These are phyloP conservation scores for Lentinula lateritia DNA, from an alignment of 768 basidiomycete genomes.

Conservation along the genomic window DNA sequence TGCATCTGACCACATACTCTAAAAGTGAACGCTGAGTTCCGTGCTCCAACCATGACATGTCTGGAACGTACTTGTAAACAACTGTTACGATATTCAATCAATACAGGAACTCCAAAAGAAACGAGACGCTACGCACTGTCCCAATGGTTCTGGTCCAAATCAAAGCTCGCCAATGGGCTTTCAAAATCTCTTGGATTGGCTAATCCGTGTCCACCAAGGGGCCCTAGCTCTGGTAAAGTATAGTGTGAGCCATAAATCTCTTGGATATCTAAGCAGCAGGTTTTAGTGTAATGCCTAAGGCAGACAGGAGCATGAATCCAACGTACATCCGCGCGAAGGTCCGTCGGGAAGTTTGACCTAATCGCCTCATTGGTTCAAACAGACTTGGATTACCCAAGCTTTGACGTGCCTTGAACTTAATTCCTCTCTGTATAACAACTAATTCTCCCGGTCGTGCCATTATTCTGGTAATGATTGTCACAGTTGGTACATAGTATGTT, in stretches of 20 bases:
- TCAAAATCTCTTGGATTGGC: constrained; percentile 65
- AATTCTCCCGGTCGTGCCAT: constrained; percentile 64
- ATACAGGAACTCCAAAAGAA: neutral
- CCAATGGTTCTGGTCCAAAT: constrained; percentile 59
- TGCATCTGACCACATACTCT: constrained; percentile 54
- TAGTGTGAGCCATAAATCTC: constrained; percentile 64
- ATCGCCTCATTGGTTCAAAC: neutral
- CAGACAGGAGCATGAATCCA: neutral
- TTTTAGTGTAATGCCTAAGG: neutral
- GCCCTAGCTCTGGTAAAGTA: constrained; percentile 58
- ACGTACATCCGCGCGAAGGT: constrained; percentile 56
- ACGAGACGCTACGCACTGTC: constrained; percentile 31
- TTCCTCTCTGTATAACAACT: constrained; percentile 59
- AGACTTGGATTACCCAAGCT: neutral
- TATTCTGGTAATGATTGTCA: constrained; percentile 27
- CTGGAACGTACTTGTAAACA: constrained; percentile 39
- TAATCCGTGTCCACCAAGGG: constrained; percentile 61
- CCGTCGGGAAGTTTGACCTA: constrained; percentile 51
- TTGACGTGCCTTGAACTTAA: constrained; percentile 53
- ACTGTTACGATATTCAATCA: constrained; percentile 21
- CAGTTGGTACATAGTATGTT: neutral
- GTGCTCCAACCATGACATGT: neutral
- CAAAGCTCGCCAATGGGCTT: constrained; percentile 57
- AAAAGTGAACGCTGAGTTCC: neutral
- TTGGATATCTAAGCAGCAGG: constrained; percentile 40